Conservation (phyloP, 805 yeast species). For the Lipomyces yamadae region DNA sequence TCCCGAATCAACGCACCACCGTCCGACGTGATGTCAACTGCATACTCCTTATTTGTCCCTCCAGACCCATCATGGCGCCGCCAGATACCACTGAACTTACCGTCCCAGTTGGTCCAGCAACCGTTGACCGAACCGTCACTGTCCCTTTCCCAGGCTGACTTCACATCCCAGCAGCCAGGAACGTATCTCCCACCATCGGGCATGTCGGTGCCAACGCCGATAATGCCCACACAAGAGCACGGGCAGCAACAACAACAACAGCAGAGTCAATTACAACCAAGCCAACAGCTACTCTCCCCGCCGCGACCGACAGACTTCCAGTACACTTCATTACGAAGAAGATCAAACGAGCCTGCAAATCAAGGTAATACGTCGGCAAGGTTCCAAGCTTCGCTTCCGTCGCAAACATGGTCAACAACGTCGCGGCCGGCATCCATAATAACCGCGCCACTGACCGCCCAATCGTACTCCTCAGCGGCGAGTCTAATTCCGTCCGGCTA, state of each 20-base stretch:
- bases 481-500: not conserved
- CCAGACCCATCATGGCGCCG: not conserved
- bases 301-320: not conserved
- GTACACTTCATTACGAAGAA: not conserved
- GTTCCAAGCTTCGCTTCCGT: not conserved
- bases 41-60: not conserved
- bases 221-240: constrained; percentile 12
- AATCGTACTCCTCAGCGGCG: not conserved
- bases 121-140: not conserved
- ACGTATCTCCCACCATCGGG: not conserved
- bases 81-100: not conserved
- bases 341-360: not conserved
- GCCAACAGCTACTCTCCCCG: not conserved
- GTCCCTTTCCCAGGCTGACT: not conserved
- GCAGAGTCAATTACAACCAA: not conserved
- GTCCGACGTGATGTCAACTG: not conserved
- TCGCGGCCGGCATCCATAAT: not conserved
- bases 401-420: not conserved
- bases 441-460: not conserved
- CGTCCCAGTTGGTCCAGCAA: not conserved
- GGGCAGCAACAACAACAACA: constrained; percentile 10
- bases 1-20: not conserved
- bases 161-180: not conserved
- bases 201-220: not conserved
- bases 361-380: not conserved